Evolutionary conservation across 257 asterid species (phyloP).

Genomic region (Echites panduratus): DNA sequence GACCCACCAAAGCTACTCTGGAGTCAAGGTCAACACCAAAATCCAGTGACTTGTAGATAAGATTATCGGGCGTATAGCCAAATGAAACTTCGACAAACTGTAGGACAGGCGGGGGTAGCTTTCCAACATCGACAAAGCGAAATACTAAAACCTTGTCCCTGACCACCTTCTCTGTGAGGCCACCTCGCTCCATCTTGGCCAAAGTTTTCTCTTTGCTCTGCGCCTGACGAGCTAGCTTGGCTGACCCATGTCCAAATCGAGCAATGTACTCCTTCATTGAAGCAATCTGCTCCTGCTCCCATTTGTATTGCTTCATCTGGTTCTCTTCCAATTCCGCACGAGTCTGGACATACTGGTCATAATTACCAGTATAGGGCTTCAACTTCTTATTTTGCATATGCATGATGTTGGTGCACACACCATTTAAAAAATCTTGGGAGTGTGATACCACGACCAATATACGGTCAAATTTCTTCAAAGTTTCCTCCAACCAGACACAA

Average conservation of each 20-base stretch:
- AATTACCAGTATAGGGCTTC: slow-evolving; percentile 82
- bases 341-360: slow-evolving; percentile 86
- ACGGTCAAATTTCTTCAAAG: slow-evolving; percentile 73
- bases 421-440: slow-evolving; percentile 95
- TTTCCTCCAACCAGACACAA: slow-evolving; percentile 97
- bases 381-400: slow-evolving; percentile 89
- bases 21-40: slow-evolving; percentile 98
- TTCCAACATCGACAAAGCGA: slow-evolving; percentile 79
- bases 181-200: slow-evolving; percentile 99
- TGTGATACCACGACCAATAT: slow-evolving; percentile 95
- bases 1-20: slow-evolving; percentile 92
- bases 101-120: slow-evolving; percentile 97
- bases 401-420: slow-evolving; percentile 94
- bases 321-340: slow-evolving; percentile 94
- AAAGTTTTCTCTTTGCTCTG: slow-evolving; percentile 96
- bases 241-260: slow-evolving; percentile 97
- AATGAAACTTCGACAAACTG: slow-evolving; percentile 89
- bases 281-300: slow-evolving; percentile 99
- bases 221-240: slow-evolving; percentile 98
- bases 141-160: slow-evolving; percentile 70
- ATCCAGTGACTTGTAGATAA: slow-evolving; percentile 76
- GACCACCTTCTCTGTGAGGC: slow-evolving; percentile 81
- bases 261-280: slow-evolving; percentile 96
- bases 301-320: slow-evolving; percentile 93
- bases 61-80: slow-evolving; percentile 85